These are phyloP conservation scores for Sporothrix dimorphospora DNA, from an alignment of 2,329 filamentous ascomycete species.

Conservation along the genomic window DNA sequence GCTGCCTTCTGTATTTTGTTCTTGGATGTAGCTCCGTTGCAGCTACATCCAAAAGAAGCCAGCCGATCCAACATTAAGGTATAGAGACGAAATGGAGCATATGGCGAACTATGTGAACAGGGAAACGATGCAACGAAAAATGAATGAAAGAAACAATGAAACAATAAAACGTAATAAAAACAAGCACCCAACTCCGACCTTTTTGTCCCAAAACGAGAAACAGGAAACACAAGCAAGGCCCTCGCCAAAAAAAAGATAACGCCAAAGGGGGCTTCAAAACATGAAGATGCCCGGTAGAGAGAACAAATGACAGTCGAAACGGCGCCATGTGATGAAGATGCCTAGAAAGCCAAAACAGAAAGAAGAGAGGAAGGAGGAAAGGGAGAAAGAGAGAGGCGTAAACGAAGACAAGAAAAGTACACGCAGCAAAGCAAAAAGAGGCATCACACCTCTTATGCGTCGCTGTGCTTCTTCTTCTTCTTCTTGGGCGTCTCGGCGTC, in stretches of 20 bases:
- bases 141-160: neutral
- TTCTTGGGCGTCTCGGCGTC: slow-evolving; percentile 63
- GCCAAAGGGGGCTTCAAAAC: neutral
- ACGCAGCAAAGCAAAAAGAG: neutral
- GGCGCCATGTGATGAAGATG: slow-evolving; percentile 10
- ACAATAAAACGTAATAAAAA: neutral
- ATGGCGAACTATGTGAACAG: slow-evolving; percentile 11
- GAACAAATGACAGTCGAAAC: slow-evolving; percentile 15
- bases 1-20: neutral
- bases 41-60: neutral
- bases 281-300: neutral
- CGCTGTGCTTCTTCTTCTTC: slow-evolving; percentile 49
- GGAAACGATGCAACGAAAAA: neutral
- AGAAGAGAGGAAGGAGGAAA: neutral
- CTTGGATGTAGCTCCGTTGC: too few relatives aligned
- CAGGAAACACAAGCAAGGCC: slow-evolving; percentile 14
- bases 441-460: slow-evolving; percentile 15
- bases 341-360: slow-evolving; percentile 2
- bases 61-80: neutral
- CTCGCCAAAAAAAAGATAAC: slow-evolving; percentile 19
- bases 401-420: slow-evolving; percentile 6
- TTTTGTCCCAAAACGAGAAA: slow-evolving; percentile 18
- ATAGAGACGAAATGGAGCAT: neutral
- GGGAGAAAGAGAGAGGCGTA: neutral
- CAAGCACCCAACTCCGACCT: slow-evolving; percentile 21